Evolutionary conservation across 2,329 filamentous ascomycete genomes (phyloP).

Genomic region (Trichoderma endophyticum): DNA sequence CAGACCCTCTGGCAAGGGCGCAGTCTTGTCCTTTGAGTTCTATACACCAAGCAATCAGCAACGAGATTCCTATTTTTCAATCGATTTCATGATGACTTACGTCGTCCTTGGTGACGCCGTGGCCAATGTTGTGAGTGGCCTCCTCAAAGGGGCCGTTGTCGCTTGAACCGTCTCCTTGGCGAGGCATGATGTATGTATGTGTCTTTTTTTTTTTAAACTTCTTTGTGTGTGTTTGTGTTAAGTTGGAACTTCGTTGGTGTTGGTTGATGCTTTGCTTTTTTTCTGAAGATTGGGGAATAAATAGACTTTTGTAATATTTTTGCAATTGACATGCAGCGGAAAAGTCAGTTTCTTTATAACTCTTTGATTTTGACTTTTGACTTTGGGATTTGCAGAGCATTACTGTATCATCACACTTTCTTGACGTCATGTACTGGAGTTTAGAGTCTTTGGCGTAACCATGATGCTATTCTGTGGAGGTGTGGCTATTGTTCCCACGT

Average conservation of each 20-base stretch:
- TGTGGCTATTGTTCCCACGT: background rate
- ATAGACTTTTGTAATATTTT: background rate
- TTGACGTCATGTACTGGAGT: slow-evolving; percentile 1
- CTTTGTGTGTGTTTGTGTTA: background rate
- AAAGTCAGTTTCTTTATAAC: background rate
- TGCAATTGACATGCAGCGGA: background rate
- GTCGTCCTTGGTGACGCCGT: slow-evolving; percentile 40
- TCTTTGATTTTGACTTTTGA: background rate
- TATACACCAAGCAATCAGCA: background rate
- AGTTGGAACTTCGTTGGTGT: background rate
- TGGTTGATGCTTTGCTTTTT: background rate
- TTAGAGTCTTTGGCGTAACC: background rate
- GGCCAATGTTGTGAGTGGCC: slow-evolving; percentile 40
- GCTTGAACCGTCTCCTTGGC: slow-evolving; percentile 46
- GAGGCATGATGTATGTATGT: slow-evolving; percentile 42
- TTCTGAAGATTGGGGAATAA: background rate
- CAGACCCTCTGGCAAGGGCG: slow-evolving; percentile 43
- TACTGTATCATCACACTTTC: background rate
- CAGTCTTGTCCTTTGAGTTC: slow-evolving; percentile 45
- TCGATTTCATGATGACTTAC: slow-evolving; percentile 29
- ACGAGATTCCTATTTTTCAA: background rate
- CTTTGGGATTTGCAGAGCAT: background rate
- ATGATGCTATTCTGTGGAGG: slow-evolving; percentile 16
- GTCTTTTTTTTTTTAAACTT: background rate
- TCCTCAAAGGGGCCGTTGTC: slow-evolving; percentile 44